Conservation (phyloP, 2,329 filamentous ascomycete genomes). For the Fusarium temperatum region DNA sequence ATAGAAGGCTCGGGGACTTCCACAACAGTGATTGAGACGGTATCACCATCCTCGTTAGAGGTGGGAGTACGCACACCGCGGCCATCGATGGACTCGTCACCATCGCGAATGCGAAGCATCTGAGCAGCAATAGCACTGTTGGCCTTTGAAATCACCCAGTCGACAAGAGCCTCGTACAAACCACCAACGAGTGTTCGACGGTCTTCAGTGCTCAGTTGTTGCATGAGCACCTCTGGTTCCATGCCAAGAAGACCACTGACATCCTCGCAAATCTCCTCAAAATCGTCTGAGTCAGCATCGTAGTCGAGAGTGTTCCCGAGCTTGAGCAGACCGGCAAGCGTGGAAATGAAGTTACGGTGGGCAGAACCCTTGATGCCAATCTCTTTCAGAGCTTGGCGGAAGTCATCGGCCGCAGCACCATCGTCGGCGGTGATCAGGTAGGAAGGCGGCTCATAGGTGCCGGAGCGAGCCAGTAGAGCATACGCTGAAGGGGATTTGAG, state of each 20-base stretch:
- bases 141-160: conserved; percentile 91
- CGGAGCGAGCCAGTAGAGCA: conserved; percentile 79
- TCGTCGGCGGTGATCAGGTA: conserved; percentile 95
- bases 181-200: conserved; percentile 83
- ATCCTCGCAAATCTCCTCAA: conserved; percentile 91
- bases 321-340: conserved; percentile 86
- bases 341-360: conserved; percentile 84
- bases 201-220: conserved; percentile 84
- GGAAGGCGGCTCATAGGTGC: conserved; percentile 84
- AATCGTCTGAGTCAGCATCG: conserved; percentile 80
- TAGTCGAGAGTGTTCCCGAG: conserved; percentile 91
- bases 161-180: conserved; percentile 91
- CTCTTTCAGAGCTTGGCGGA: conserved; percentile 83
- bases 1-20: conserved; percentile 84
- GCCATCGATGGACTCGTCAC: conserved; percentile 74
- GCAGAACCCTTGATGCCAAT: conserved; percentile 92
- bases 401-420: conserved; percentile 91
- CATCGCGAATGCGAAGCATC: conserved; percentile 71
- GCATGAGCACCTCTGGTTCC: conserved; percentile 82
- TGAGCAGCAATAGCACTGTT: conserved; percentile 85
- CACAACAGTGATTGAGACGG: conserved; percentile 87
- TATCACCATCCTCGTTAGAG: conserved; percentile 79
- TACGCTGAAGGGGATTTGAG: conserved; percentile 82
- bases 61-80: conserved; percentile 70
- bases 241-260: conserved; percentile 86